Evolutionary conservation across 441 rosid species (phyloP).

Genomic region (Pelargonium australe): DNA sequence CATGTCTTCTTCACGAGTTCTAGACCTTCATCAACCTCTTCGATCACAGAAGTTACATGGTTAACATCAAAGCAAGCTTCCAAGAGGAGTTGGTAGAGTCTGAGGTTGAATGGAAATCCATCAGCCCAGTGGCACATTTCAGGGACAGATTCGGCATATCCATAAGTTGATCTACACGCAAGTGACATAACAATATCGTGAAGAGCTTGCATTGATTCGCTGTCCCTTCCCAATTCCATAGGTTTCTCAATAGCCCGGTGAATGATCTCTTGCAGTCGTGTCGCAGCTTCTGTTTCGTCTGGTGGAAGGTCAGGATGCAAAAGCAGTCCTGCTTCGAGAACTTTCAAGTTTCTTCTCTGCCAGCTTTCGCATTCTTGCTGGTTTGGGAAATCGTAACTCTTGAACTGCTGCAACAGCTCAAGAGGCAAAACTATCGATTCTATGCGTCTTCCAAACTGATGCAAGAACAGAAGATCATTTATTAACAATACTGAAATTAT

Average conservation of each 20-base stretch:
- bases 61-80: slow-evolving; percentile 61
- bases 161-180: slow-evolving; percentile 39
- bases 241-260: slow-evolving; percentile 37
- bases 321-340: slow-evolving; percentile 64
- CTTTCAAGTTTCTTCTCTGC: slow-evolving; percentile 56
- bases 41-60: slow-evolving; percentile 47
- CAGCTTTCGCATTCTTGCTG: slow-evolving; percentile 48
- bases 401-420: slow-evolving; percentile 59
- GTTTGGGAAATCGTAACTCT: slow-evolving; percentile 46
- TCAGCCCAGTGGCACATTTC: slow-evolving; percentile 69
- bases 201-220: slow-evolving; percentile 40
- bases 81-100: slow-evolving; percentile 47
- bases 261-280: slow-evolving; percentile 44
- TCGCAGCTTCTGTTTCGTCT: slow-evolving; percentile 27
- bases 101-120: slow-evolving; percentile 55
- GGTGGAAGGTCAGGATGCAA: slow-evolving; percentile 47
- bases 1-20: slow-evolving; percentile 69
- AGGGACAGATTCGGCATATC: slow-evolving; percentile 23
- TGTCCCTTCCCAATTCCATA: slow-evolving; percentile 40
- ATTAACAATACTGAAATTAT: not conserved
- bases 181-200: slow-evolving; percentile 47
- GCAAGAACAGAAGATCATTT: slow-evolving; percentile 4
- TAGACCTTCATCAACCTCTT: slow-evolving; percentile 56
- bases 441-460: slow-evolving; percentile 56
- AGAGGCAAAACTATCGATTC: slow-evolving; percentile 61